These are phyloP conservation scores for Aphanomyces stellatus DNA, from an alignment of 352 stramenopile genomes.

Conservation along the genomic window DNA sequence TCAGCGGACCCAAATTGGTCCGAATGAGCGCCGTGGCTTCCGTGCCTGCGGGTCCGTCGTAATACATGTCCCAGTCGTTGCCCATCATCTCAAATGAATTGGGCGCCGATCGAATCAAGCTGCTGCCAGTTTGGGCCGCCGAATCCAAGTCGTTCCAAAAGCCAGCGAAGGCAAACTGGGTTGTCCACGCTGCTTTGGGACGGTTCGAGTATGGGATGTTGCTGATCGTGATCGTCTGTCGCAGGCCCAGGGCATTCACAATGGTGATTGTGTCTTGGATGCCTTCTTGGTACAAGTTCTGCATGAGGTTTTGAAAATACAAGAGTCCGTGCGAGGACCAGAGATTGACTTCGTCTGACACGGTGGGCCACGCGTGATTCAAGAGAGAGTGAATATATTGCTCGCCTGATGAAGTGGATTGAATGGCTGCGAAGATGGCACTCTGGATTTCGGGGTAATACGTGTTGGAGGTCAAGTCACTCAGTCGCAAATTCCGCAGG, in stretches of 20 bases:
- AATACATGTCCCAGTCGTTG: background rate
- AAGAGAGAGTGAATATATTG: background rate
- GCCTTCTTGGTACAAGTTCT: conserved; percentile 8
- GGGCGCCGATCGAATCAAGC: background rate
- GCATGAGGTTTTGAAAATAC: background rate
- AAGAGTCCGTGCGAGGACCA: background rate
- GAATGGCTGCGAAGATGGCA: background rate
- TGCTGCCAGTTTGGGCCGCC: background rate
- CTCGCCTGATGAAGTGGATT: background rate
- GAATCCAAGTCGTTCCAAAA: conserved; percentile 12
- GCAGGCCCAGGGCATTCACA: conserved; percentile 2
- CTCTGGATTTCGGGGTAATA: background rate
- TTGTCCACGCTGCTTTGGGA: background rate
- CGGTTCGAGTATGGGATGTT: background rate
- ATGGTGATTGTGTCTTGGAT: background rate
- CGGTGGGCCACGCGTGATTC: background rate
- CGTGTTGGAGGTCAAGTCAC: background rate
- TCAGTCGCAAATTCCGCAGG: background rate
- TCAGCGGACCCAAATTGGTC: background rate
- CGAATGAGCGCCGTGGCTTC: no score
- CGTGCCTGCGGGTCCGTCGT: no score
- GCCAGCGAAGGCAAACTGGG: background rate
- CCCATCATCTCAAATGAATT: background rate
- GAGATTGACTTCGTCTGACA: background rate
- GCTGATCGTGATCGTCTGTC: background rate